Evolutionary conservation across 2,329 filamentous ascomycete species (phyloP).

Genomic region (Trichoderma sp.): DNA sequence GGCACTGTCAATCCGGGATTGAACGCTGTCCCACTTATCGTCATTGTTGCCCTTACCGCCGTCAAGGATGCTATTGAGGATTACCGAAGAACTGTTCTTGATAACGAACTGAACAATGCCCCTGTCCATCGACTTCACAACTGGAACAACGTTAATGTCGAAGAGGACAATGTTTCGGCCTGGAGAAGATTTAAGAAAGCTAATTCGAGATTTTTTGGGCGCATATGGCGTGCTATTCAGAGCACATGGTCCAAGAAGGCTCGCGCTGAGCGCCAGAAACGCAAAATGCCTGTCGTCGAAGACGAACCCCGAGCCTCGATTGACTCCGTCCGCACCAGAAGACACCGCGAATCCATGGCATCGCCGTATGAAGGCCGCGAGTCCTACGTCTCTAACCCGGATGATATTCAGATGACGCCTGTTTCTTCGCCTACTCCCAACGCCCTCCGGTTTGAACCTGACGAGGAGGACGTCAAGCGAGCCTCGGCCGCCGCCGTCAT

Average conservation of each 20-base stretch:
- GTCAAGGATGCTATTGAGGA: slow-evolving; percentile 97
- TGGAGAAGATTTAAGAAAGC: slow-evolving; percentile 95
- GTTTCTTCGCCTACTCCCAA: slow-evolving; percentile 75
- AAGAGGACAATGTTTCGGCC: slow-evolving; percentile 77
- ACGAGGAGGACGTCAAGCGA: slow-evolving; percentile 39
- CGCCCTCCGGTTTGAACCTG: slow-evolving; percentile 43
- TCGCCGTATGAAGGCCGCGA: slow-evolving; percentile 56
- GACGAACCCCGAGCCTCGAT: slow-evolving; percentile 65
- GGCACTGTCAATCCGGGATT: slow-evolving; percentile 87
- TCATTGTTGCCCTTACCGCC: slow-evolving; percentile 84
- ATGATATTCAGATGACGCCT: slow-evolving; percentile 93
- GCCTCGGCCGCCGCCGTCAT: slow-evolving; percentile 46
- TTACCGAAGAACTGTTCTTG: slow-evolving; percentile 85
- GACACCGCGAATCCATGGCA: slow-evolving; percentile 45
- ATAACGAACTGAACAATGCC: slow-evolving; percentile 94
- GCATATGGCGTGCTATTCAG: slow-evolving; percentile 53
- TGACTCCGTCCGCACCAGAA: slow-evolving; percentile 41
- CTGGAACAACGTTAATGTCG: slow-evolving; percentile 91
- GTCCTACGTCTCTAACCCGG: slow-evolving; percentile 57
- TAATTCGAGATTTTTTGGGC: slow-evolving; percentile 61
- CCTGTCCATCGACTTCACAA: slow-evolving; percentile 86
- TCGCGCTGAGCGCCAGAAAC: slow-evolving; percentile 51
- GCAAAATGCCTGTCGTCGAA: slow-evolving; percentile 39
- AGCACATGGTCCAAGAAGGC: slow-evolving; percentile 55
- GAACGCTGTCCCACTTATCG: slow-evolving; percentile 86